Evolutionary conservation across 495 filamentous ascomycete genomes (phyloP), one percentile per base, ranked within the genome.

Genomic region (Hyaloscypha variabilis): DNA sequence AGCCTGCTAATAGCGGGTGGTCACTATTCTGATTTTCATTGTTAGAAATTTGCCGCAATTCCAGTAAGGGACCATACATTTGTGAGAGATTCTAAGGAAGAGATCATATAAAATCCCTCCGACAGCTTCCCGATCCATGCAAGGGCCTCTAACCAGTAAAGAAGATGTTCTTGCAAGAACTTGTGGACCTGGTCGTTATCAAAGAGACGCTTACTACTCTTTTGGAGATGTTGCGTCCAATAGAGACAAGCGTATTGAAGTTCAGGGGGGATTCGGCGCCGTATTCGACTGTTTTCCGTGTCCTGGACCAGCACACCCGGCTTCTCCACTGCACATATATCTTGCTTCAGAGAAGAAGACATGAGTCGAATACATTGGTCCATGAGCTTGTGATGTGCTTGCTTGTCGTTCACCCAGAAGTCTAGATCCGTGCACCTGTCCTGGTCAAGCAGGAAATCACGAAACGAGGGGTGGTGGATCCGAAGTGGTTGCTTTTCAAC

Each of bases 231-330:
- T 51, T 19, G 49, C 5, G 23, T 51, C 49, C 49, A 51, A 24
- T 51, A 51, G 23, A 51, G 49, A 51, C 49, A 51, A 8, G 49
- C 49, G n/a, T 51, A 51, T 51, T 51, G 49, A 51, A 51, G 6
- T 4, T 51, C 49, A 5, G 49, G 49, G 6, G 49, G 49, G 17
- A 51, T 6, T 8, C 49, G 6, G 23, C 49, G 5, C 17, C n/a
- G 19, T 5, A 51, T 24, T 6, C 6, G 49, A 51, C 49, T 6
- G 17, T 19, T 51, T 24, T 51, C 49, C 5, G n/a, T 19, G 4
- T 51, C 49, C 6, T 6, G 5, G 5, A 51, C 23, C 4, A 51
- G 49, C 49, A 51, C 49, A 6, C 49, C 49, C 5, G 49, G 49
- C 6, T n/a, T 51, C n/a, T 19, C 23, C 17, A 51, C 6, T 5